Conservation (phyloP, 148 eudicot genomes). For the Salicornia ramosissima region DNA sequence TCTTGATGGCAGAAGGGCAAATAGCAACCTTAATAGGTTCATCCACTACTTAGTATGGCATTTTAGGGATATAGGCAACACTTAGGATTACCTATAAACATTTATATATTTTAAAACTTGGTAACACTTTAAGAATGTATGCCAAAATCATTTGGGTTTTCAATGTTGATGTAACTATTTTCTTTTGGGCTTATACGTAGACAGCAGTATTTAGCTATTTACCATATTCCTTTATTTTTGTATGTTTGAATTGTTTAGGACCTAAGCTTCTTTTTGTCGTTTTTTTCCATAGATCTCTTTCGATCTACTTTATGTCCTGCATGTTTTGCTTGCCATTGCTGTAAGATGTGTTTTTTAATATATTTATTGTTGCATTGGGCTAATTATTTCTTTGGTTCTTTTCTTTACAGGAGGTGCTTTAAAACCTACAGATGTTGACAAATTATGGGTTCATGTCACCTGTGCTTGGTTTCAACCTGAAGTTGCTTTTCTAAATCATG, state of each 20-base stretch:
- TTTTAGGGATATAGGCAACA: too few relatives aligned
- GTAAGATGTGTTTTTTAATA: constrained; percentile 4
- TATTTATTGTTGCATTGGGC: constrained; percentile 5
- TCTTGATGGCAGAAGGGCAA: neutral
- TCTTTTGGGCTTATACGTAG: too few relatives aligned
- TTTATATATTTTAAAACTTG: too few relatives aligned
- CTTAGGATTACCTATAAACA: too few relatives aligned
- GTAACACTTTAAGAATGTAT: too few relatives aligned
- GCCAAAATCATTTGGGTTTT: too few relatives aligned
- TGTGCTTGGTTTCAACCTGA: constrained; percentile 99
- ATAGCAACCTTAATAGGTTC: neutral
- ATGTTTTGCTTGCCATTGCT: neutral
- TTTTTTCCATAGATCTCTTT: neutral
- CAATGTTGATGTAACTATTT: too few relatives aligned
- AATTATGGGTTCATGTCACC: constrained; percentile 93
- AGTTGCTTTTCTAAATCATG: constrained; percentile 63
- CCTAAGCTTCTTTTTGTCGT: neutral
- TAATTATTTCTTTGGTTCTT: neutral
- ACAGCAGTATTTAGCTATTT: too few relatives aligned
- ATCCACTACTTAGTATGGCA: neutral
- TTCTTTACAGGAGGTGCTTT: constrained; percentile 77
- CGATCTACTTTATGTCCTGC: neutral
- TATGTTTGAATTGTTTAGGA: too few relatives aligned
- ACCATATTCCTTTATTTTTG: too few relatives aligned
- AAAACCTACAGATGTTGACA: constrained; percentile 84